Percentiles rank a stretch among this genome's conserved stretches.
Conservation (phyloP, 768 basidiomycete species). For the Rhodotorula kratochvilovae region DNA sequence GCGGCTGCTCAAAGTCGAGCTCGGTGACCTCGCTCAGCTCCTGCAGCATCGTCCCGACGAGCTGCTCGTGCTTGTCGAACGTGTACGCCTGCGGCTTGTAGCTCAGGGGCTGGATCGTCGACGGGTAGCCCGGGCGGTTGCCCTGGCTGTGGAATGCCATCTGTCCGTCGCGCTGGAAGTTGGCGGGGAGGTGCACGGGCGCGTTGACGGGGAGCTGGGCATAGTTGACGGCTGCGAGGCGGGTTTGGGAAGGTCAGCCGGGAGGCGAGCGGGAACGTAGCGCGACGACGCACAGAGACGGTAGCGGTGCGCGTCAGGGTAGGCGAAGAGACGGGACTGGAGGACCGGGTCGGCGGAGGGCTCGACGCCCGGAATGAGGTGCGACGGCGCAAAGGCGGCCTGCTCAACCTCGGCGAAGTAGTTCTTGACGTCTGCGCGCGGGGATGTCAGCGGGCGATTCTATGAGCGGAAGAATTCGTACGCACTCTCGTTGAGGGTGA, state of each 20-base stretch:
- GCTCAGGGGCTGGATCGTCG: slow-evolving; percentile 65
- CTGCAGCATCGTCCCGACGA: slow-evolving; percentile 59
- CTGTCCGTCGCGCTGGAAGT: slow-evolving; percentile 86
- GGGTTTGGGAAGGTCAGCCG: not conserved
- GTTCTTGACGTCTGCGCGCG: slow-evolving; percentile 14
- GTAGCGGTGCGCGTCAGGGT: slow-evolving; percentile 53
- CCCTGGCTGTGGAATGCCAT: slow-evolving; percentile 63
- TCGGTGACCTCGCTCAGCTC: slow-evolving; percentile 65
- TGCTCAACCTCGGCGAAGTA: slow-evolving; percentile 44
- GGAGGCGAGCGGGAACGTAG: slow-evolving; percentile 20
- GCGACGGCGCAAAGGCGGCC: slow-evolving; percentile 82
- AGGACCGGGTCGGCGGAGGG: slow-evolving; percentile 86
- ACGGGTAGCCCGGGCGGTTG: slow-evolving; percentile 78
- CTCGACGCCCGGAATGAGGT: slow-evolving; percentile 81
- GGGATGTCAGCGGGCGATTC: no score
- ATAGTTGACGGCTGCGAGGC: slow-evolving; percentile 48
- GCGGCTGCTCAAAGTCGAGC: slow-evolving; percentile 50
- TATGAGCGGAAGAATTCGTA: slow-evolving; percentile 49
- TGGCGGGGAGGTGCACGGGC: slow-evolving; percentile 65
- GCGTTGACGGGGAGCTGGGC: slow-evolving; percentile 81
- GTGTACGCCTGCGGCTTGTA: slow-evolving; percentile 51
- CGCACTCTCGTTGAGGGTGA: slow-evolving; percentile 50
- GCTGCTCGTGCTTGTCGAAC: slow-evolving; percentile 62
- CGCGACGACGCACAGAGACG: not conserved
- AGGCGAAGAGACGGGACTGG: slow-evolving; percentile 90